Evolutionary conservation across 352 stramenopile genomes (phyloP), one percentile per base, ranked within the genome.

Genomic region (Phytopythium litorale): DNA sequence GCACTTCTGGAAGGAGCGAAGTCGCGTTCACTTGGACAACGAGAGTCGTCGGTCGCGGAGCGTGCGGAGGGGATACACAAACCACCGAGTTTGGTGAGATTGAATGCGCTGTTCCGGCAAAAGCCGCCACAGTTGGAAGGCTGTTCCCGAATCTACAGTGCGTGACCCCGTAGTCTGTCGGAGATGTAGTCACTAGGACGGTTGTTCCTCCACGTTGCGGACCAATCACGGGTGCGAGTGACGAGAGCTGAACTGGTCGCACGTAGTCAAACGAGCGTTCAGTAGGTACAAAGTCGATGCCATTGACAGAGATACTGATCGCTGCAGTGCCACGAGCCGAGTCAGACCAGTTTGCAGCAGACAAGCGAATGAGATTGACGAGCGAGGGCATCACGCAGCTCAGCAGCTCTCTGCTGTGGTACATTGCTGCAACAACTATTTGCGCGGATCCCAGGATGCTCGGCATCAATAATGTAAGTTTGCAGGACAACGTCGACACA

Each of bases 281-380:
- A 13, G 56, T 61, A 19, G 38, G 30, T 0, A 75, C 25, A 59
- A 84, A 85, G 45, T 89, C 80, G 8, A 70, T 58, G 13, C 73
- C 78, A 46, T 88, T 89, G 48, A 79, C 80, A 12, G 78, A 81
- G 2, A 88, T 60, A 1, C 68, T 65, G 18, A 87, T 49, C 25
- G 58, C 52, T 11, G 76, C 72, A 11, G 63, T 60, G 11, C 61
- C 67, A 16, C 52, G 68, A 0, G 43, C 59, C 4, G 53, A 65
- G 33, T 73, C 58, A 12, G 40, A 61, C 60, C 70, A 78, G 25
- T 52, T 58, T 11, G 56, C 7, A 1, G 28, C 33, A 8, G 69
- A 76, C 4, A 42, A 30, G 23, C 40, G 52, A 1, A 76, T 59
- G 32, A 50, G 53, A 15, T 28, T 30, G 0, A 46, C 43, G 18